Evolutionary conservation across 306 rosid genomes (phyloP).

Genomic region (Medicago ruthenica): DNA sequence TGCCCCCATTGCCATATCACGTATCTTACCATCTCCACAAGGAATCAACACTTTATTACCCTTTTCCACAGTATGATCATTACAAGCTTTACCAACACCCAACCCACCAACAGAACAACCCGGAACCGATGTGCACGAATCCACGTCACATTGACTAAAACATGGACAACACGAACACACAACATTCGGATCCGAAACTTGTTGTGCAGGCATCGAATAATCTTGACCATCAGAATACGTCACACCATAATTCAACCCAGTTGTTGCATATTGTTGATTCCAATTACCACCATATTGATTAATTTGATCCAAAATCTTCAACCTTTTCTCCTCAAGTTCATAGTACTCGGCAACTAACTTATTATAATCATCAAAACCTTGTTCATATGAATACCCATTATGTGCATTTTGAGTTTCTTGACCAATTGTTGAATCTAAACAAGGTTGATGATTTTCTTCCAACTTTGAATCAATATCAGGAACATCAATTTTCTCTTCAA

Average conservation of each 20-base stretch:
- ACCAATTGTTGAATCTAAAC: slow-evolving; percentile 44
- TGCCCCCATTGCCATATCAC: slow-evolving; percentile 69
- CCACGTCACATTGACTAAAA: slow-evolving; percentile 45
- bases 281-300: slow-evolving; percentile 65
- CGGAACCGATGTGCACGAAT: slow-evolving; percentile 52
- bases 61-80: slow-evolving; percentile 44
- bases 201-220: slow-evolving; percentile 46
- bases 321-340: slow-evolving; percentile 85
- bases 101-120: slow-evolving; percentile 51
- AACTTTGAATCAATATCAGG: slow-evolving; percentile 41
- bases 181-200: slow-evolving; percentile 55
- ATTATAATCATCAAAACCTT: slow-evolving; percentile 60
- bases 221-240: slow-evolving; percentile 50
- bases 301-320: slow-evolving; percentile 74
- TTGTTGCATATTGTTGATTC: slow-evolving; percentile 57
- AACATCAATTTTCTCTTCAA: slow-evolving; percentile 46
- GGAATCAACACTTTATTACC: slow-evolving; percentile 50
- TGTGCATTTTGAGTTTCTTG: slow-evolving; percentile 43
- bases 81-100: slow-evolving; percentile 49
- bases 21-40: slow-evolving; percentile 54
- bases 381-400: slow-evolving; percentile 47
- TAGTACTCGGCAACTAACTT: slow-evolving; percentile 65
- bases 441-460: slow-evolving; percentile 55
- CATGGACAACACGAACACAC: slow-evolving; percentile 64
- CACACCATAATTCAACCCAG: slow-evolving; percentile 46